Evolutionary conservation across 768 basidiomycete genomes (phyloP), one percentile per base, ranked within the genome.

Genomic region (Chiua virens): DNA sequence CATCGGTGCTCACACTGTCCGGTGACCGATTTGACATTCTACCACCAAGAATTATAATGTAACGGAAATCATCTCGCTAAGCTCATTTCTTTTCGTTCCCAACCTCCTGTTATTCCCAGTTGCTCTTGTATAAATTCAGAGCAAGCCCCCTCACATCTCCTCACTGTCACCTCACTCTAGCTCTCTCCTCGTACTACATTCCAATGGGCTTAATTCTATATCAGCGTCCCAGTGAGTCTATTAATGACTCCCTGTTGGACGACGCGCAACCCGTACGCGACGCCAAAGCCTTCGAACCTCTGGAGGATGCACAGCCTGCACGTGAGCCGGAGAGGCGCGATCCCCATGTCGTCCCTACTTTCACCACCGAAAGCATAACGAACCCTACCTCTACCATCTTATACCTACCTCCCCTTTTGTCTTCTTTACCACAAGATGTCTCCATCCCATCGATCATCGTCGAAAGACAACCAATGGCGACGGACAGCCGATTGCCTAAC

Each of bases 321-420:
- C 28, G 22, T 1, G 34, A 45, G 20, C 40, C 38, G 35, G 53
- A 44, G 30, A 42, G 64, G 25, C 69, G 71, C 20, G 74, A 85
- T 55, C 85, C 83, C 17, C 87, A 87, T 59, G 59, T 69, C 18
- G 53, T 81, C 5, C 86, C 87, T 7, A 66, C 64, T 3, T 86
- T 87, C 59, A 70, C 73, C 52, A 58, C 67, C 7, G 57, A 62
- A 30, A 71, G 66, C 45, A 55, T 73, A 27, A 63, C 65, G 38
- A 66, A 64, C n/a, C 77, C 69, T 22, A 56, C 66, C 22, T 60
- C 66, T 4, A 80, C 83, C 5, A 75, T 92, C 38, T 73, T 95
- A 22, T 95, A 92, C 67, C 81, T 93, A 18, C 93, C 91, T 3
- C 93, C 91, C 3, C 76, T 93, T 15, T 76, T 95, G 18, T 93